These are phyloP conservation scores for Tetrapyrgos nigripes DNA, from an alignment of 1,284 basidiomycete genomes.

Conservation along the genomic window DNA sequence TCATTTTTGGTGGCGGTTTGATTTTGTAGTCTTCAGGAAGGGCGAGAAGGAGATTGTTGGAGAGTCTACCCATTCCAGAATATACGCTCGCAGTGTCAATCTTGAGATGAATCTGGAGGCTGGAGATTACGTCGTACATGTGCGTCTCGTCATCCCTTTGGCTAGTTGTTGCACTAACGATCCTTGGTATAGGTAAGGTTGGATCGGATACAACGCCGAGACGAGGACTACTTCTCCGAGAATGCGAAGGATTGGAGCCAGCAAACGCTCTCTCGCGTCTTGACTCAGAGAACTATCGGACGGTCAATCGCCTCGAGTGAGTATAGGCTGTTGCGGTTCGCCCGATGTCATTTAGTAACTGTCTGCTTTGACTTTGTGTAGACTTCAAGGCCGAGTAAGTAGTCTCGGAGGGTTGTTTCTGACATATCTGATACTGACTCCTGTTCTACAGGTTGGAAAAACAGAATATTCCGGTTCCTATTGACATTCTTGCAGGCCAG, in stretches of 20 bases:
- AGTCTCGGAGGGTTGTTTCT: no score
- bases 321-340: slow-evolving; percentile 16
- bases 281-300: slow-evolving; percentile 48
- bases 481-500: slow-evolving; percentile 40
- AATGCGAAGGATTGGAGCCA: slow-evolving; percentile 21
- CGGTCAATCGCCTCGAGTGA: slow-evolving; percentile 53
- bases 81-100: slow-evolving; percentile 30
- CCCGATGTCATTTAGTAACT: no score
- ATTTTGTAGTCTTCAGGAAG: slow-evolving; percentile 32
- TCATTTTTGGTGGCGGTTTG: slow-evolving; percentile 31
- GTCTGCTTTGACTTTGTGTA: slow-evolving; percentile 8
- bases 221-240: slow-evolving; percentile 2
- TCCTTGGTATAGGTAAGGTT: neutral
- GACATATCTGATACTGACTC: no score
- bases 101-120: slow-evolving; percentile 36
- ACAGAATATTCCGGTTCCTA: slow-evolving; percentile 37
- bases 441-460: slow-evolving; percentile 26
- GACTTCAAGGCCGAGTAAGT: slow-evolving; percentile 47
- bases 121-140: slow-evolving; percentile 30
- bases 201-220: no score
- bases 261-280: slow-evolving; percentile 27
- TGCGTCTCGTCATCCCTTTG: slow-evolving; percentile 1
- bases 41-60: slow-evolving; percentile 30
- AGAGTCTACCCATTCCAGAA: slow-evolving; percentile 31
- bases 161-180: neutral